Percentiles rank a stretch among this genome's conserved stretches.
Evolutionary conservation across 2,329 filamentous ascomycete genomes (phyloP).

Genomic region (Zymoseptoria pseudotritici): DNA sequence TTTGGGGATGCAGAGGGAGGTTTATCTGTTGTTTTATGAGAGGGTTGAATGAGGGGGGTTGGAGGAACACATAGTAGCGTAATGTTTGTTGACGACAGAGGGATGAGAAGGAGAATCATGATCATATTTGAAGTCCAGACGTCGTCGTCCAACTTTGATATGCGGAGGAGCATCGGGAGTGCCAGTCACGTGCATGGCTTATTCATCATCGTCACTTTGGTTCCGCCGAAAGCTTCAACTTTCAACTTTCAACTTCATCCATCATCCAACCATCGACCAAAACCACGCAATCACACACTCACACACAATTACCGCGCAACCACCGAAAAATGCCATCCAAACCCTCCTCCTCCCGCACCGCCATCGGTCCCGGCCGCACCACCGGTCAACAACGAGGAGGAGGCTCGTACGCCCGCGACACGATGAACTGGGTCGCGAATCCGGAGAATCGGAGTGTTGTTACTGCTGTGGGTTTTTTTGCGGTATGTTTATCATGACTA

Average conservation of each 20-base stretch:
- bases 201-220: background rate
- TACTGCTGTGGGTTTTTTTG: constrained; percentile 43
- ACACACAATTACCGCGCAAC: too few species aligned
- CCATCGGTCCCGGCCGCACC: background rate
- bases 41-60: constrained; percentile 52
- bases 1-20: constrained; percentile 86
- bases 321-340: background rate
- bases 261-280: too few species aligned
- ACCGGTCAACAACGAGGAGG: background rate
- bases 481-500: constrained; percentile 33
- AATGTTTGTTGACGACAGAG: background rate
- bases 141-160: background rate
- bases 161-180: background rate
- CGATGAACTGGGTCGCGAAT: constrained; percentile 37
- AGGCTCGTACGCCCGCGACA: constrained; percentile 23
- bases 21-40: constrained; percentile 95
- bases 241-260: background rate
- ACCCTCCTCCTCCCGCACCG: background rate
- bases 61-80: background rate
- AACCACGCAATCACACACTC: too few species aligned
- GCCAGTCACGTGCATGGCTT: background rate
- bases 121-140: background rate
- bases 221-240: background rate
- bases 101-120: background rate
- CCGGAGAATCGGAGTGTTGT: constrained; percentile 45